These are phyloP conservation scores for Fremontodendron californicum DNA, from an alignment of 345 rosid genomes.

Conservation along the genomic window DNA sequence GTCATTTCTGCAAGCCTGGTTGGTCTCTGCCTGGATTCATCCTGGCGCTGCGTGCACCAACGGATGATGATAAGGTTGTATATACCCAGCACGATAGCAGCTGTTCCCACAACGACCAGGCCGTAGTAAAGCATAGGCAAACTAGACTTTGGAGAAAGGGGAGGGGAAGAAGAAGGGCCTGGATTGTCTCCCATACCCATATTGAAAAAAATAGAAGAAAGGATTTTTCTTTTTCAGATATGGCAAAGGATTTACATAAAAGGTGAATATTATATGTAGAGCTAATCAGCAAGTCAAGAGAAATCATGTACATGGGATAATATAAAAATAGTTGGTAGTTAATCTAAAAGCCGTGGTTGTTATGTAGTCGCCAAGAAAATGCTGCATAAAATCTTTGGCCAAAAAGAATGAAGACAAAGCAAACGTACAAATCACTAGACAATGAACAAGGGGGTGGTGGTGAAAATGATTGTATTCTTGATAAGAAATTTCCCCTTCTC, in stretches of 20 bases:
- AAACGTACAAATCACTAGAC: constrained; percentile 1
- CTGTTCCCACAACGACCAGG: constrained; percentile 33
- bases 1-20: constrained; percentile 14
- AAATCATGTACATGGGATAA: background rate
- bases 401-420: constrained; percentile 4
- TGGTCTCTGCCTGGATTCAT: constrained; percentile 7
- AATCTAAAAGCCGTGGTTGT: constrained; percentile 29
- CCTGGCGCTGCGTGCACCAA: constrained; percentile 27
- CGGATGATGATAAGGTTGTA: constrained; percentile 36
- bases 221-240: background rate
- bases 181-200: constrained; percentile 26
- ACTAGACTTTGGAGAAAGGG: constrained; percentile 15
- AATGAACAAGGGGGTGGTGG: background rate
- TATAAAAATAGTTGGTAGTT: constrained; percentile 5
- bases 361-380: constrained; percentile 6
- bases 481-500: background rate
- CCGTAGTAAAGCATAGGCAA: constrained; percentile 50
- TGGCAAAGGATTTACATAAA: constrained; percentile 4
- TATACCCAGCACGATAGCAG: constrained; percentile 25
- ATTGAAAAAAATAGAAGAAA: background rate
- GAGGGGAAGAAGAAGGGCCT: constrained; percentile 11
- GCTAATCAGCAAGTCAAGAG: background rate
- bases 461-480: constrained; percentile 3
- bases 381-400: background rate
- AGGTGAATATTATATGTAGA: background rate